Base-by-base conservation (phyloP, 2,329 filamentous ascomycete genomes). In the Coleophoma crateriformis region DNA sequence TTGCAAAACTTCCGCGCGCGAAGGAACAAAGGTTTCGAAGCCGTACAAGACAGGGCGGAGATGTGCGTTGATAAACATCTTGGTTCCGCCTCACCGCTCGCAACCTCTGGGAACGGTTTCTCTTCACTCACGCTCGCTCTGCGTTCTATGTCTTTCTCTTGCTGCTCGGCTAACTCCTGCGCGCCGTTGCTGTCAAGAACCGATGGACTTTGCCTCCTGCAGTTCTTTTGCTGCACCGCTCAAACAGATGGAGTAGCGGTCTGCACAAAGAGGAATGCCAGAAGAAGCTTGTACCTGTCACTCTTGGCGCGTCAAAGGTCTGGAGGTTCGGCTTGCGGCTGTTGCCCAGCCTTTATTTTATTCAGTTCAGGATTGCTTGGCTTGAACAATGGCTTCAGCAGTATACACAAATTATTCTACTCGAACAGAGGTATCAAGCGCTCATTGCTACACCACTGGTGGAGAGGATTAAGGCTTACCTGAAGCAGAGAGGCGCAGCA, bases 41-140 rank as follows among this genome's bases (percentile, higher is more conserved):
- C 54, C 54, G 48, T 59, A 57, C 53, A 54, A 60, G 53, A 61
- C 56, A 58, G 39, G 27, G 50, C 58, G 57, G 59, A 58, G 57
- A 39, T 54, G 48, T 56, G 54, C 59, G 55, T 61, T 61, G 48
- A 61, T 62, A 60, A 63, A 53, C 57, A 65, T 64, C 49, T 17
- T 60, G 51, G 48, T 56, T 53, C 54, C 34, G 37, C 50, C 49
- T 63, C 59, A 64, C 60, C 62, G 61, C 59, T 60, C 15, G 44
- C 22, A 43, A 52, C 45, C 57, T 47, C 56, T 44, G 52, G 42
- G 32, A 15, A 34, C 17, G 33, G 56, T 58, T 53, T 57, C 55
- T 47, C 46, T 57, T 62, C 54, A 54, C n/a, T 56, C 56, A 37
- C 40, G n/a, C 50, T 22, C 44, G 14, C 46, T 52, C 41, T 58